Evolutionary conservation across 345 rosid species (phyloP).

Genomic region (Arabis hirsuta): DNA sequence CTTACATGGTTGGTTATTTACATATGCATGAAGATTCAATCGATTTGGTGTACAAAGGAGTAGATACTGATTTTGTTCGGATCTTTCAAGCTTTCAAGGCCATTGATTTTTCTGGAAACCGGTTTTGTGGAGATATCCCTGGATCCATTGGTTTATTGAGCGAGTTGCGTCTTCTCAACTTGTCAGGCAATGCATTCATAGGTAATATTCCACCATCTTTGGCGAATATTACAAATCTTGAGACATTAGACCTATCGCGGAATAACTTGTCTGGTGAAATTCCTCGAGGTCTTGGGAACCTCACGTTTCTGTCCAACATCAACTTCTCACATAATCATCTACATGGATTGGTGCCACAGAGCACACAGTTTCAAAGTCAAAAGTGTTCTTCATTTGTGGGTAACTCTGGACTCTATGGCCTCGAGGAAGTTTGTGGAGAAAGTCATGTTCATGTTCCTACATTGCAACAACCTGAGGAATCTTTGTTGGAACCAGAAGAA

Average conservation of each 20-base stretch:
- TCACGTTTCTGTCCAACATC: constrained; percentile 4
- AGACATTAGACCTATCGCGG: constrained; percentile 1
- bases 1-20: too few relatives aligned
- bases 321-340: constrained; percentile 27
- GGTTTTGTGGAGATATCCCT: neutral
- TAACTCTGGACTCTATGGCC: constrained; percentile 7
- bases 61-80: neutral
- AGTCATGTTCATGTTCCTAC: neutral
- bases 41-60: too few relatives aligned
- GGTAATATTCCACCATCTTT: constrained; percentile 8
- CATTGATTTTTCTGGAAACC: constrained; percentile 30
- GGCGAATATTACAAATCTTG: neutral
- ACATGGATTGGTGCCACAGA: neutral
- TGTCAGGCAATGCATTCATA: constrained; percentile 19
- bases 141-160: neutral
- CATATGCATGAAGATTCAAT: too few relatives aligned
- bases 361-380: constrained; percentile 26
- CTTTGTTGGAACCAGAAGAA: neutral
- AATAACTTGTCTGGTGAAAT: constrained; percentile 21
- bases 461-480: neutral
- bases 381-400: neutral
- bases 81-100: neutral
- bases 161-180: constrained; percentile 11
- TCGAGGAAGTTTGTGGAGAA: neutral
- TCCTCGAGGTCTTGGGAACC: constrained; percentile 11